A percentile compares a stretch with the other conserved stretches of the same genome.
These are phyloP conservation scores for Phaeosphaeriaceae sp. DNA, from an alignment of 2,329 filamentous ascomycete species.

Conservation along the genomic window DNA sequence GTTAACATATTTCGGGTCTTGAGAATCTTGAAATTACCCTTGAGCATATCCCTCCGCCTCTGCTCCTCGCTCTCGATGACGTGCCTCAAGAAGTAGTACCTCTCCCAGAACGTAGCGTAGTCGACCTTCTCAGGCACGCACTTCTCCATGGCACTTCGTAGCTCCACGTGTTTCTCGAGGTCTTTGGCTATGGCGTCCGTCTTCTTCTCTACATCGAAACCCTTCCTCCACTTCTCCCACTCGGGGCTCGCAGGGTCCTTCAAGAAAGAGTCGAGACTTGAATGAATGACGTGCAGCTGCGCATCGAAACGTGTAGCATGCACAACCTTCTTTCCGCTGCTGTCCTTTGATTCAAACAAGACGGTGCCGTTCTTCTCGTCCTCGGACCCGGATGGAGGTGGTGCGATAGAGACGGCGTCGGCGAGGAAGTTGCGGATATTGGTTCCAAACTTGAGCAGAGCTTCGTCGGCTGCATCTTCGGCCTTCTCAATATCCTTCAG, in stretches of 20 bases:
- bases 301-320: conserved; percentile 95
- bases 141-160: conserved; percentile 90
- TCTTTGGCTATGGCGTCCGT: conserved; percentile 84
- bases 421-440: conserved; percentile 89
- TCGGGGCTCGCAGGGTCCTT: conserved; percentile 80
- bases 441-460: conserved; percentile 86
- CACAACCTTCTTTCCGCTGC: conserved; percentile 87
- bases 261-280: conserved; percentile 77
- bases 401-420: conserved; percentile 87
- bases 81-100: conserved; percentile 94
- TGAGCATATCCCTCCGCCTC: conserved; percentile 84
- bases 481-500: conserved; percentile 89
- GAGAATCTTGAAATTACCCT: conserved; percentile 66
- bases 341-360: conserved; percentile 93
- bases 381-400: conserved; percentile 63
- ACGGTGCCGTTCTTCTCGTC: conserved; percentile 62
- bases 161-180: conserved; percentile 83
- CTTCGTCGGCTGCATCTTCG: conserved; percentile 96
- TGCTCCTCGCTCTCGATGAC: conserved; percentile 94
- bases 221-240: conserved; percentile 74
- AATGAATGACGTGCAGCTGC: conserved; percentile 94
- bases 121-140: conserved; percentile 92
- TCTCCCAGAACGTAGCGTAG: conserved; percentile 88
- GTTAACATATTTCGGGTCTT: neutral
- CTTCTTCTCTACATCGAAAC: conserved; percentile 82